phyloP scores from a whole-genome alignment of 1,284 basidiomycete species.

The Neonothopanus nambi region DNA sequence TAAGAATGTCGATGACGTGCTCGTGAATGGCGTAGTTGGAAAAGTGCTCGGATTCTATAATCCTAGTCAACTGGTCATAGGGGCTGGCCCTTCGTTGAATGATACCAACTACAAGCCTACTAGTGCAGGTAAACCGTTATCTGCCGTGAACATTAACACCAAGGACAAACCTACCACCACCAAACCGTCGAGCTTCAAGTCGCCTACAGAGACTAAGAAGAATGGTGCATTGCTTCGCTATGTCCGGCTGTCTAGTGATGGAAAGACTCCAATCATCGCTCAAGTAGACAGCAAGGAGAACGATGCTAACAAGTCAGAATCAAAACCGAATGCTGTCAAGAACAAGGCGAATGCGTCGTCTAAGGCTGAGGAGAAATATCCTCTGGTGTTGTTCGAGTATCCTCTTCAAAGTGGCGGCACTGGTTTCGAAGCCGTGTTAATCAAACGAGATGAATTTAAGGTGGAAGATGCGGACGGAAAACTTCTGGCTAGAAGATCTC shows the following conservation, averaged over 20 bases:
- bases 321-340: conserved; percentile 8
- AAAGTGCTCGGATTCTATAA: conserved; percentile 56
- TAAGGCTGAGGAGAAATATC: conserved; percentile 37
- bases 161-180: neutral
- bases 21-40: conserved; percentile 80
- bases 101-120: conserved; percentile 15
- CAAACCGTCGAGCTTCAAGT: conserved; percentile 17
- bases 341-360: conserved; percentile 2
- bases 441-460: conserved; percentile 65
- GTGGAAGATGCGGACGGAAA: conserved; percentile 70
- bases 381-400: conserved; percentile 59
- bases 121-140: conserved; percentile 1
- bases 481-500: conserved; percentile 56
- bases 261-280: conserved; percentile 24
- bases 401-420: conserved; percentile 47
- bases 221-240: conserved; percentile 21
- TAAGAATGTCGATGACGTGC: conserved; percentile 74
- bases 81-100: neutral
- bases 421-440: conserved; percentile 45
- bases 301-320: neutral
- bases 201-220: conserved; percentile 18
- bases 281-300: conserved; percentile 25
- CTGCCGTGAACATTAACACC: neutral
- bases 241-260: conserved; percentile 21
- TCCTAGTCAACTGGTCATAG: conserved; percentile 18